A percentile compares a stretch with the other conserved stretches of the same genome.
These are phyloP conservation scores for Penicillium palitans DNA, from an alignment of 2,329 filamentous ascomycete species.

Conservation along the genomic window DNA sequence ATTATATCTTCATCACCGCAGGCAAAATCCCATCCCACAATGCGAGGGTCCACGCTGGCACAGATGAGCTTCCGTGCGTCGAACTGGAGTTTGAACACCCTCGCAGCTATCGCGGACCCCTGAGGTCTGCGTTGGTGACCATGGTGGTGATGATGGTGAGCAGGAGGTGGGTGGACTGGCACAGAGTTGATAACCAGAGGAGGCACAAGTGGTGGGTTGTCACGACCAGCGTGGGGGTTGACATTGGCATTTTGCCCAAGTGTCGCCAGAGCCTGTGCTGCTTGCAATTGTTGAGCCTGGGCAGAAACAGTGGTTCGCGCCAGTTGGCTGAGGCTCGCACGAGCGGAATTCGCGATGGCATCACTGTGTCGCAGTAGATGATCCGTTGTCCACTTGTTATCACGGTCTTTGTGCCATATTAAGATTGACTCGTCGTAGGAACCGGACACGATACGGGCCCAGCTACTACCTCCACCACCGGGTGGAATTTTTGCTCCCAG, in stretches of 20 bases:
- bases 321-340: constrained; percentile 21
- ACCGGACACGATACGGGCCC: constrained; percentile 93
- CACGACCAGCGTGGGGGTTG: constrained; percentile 4
- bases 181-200: constrained; percentile 1
- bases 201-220: constrained; percentile 5
- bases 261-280: constrained; percentile 17
- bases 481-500: constrained; percentile 85
- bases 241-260: constrained; percentile 8
- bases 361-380: constrained; percentile 69
- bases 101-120: constrained; percentile 42
- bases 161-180: constrained; percentile 2
- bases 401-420: constrained; percentile 84
- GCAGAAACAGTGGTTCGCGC: constrained; percentile 22
- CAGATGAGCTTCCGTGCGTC: constrained; percentile 91
- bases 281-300: constrained; percentile 24
- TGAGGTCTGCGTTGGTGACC: constrained; percentile 23
- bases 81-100: constrained; percentile 96
- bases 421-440: constrained; percentile 96
- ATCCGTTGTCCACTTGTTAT: constrained; percentile 79
- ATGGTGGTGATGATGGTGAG: constrained; percentile 23
- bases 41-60: constrained; percentile 85
- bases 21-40: constrained; percentile 98
- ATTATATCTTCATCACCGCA: constrained; percentile 78
- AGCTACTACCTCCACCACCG: constrained; percentile 83
- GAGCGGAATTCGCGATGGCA: constrained; percentile 43